Evolutionary conservation across 2,329 filamentous ascomycete genomes (phyloP).

Genomic region (Fusarium drepaniforme): DNA sequence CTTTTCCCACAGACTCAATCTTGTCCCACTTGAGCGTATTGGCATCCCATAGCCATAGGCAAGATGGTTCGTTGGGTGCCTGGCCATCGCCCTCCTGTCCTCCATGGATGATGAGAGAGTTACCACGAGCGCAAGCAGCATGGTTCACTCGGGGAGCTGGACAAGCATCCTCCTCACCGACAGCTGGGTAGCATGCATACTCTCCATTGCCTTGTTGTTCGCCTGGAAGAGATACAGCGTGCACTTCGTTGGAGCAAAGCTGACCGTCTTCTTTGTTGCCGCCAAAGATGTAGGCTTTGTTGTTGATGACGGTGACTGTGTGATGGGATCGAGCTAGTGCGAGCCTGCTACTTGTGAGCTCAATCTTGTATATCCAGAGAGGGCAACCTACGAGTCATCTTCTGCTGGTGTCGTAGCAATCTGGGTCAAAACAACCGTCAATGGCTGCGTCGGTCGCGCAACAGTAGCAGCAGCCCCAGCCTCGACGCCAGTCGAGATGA

Average conservation of each 20-base stretch:
- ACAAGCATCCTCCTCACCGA: conserved; percentile 11
- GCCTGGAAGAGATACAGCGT: conserved; percentile 17
- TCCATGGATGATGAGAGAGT: conserved; percentile 27
- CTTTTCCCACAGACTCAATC: conserved; percentile 23
- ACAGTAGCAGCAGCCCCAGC: conserved; percentile 32
- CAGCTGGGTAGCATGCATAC: conserved; percentile 37
- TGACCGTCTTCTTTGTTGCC: conserved; percentile 26
- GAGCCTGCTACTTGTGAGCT: conserved; percentile 25
- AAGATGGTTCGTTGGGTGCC: conserved; percentile 23
- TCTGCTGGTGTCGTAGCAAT: conserved; percentile 26
- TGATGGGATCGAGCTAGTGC: conserved; percentile 33
- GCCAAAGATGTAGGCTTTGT: conserved; percentile 36
- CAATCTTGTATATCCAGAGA: too few species aligned
- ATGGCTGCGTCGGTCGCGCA: conserved; percentile 33
- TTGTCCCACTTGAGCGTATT: conserved; percentile 13
- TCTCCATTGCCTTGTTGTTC: conserved; percentile 9
- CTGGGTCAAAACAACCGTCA: conserved; percentile 36
- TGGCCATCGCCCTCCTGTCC: conserved; percentile 13
- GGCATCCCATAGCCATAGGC: conserved; percentile 33
- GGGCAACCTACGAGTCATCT: conserved; percentile 28
- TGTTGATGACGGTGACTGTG: conserved; percentile 26
- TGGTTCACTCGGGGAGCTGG: conserved; percentile 19
- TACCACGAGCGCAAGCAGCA: conserved; percentile 26
- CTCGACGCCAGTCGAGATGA: conserved; percentile 33
- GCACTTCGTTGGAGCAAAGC: conserved; percentile 30